Conservation (phyloP, 1,139 yeast species). For the Suzukiozyma palmioleophila region DNA sequence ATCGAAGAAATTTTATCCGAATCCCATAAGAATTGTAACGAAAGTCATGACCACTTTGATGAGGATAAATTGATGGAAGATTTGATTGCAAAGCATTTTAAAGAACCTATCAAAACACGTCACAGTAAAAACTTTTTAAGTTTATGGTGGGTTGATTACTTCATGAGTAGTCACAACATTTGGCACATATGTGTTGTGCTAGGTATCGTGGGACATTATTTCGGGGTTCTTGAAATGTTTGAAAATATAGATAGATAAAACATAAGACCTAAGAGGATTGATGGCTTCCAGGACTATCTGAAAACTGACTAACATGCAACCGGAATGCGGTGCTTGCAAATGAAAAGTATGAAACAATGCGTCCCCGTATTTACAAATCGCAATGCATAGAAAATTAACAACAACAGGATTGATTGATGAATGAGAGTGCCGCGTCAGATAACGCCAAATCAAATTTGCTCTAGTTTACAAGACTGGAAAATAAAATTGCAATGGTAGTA, state of each 20-base stretch:
- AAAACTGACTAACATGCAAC: too few species aligned
- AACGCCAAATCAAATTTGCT: too few species aligned
- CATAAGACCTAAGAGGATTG: too few species aligned
- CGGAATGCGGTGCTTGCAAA: too few species aligned
- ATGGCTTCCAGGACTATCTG: too few species aligned
- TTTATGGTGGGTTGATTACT: slow-evolving; percentile 82
- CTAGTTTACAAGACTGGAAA: too few species aligned
- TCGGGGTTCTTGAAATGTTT: slow-evolving; percentile 70
- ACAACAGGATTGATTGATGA: too few species aligned
- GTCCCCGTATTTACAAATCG: too few species aligned
- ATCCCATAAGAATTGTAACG: slow-evolving; percentile 6
- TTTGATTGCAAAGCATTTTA: slow-evolving; percentile 51
- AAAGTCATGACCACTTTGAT: slow-evolving; percentile 6
- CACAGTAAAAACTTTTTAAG: slow-evolving; percentile 50
- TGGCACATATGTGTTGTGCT: slow-evolving; percentile 92
- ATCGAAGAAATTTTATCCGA: slow-evolving; percentile 29
- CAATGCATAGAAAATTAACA: too few species aligned
- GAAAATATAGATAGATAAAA: slow-evolving; percentile 14
- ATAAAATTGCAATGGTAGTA: too few species aligned
- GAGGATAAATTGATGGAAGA: slow-evolving; percentile 25
- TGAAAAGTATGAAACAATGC: too few species aligned
- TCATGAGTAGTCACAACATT: slow-evolving; percentile 74
- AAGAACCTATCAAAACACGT: slow-evolving; percentile 45
- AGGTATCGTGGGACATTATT: slow-evolving; percentile 84
- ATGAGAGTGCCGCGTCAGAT: too few species aligned